A percentile compares a stretch with the other conserved stretches of the same genome.
Evolutionary conservation across 129 eudicot species (phyloP).

Genomic region (Daucus carota): DH1_v3.0 NC_030386.2:33738501-33739000

Average conservation of each 20-base stretch:
- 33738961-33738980: conserved; percentile 25
- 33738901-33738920: conserved; percentile 27
- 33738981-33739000: not conserved
- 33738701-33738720: not conserved
- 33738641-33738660: too few relatives aligned
- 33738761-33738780: not conserved
- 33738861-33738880: not conserved
- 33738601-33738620: too few relatives aligned
- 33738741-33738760: not conserved
- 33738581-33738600: too few relatives aligned
- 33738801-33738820: not conserved
- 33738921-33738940: conserved; percentile 15
- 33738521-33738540: too few relatives aligned
- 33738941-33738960: conserved; percentile 7
- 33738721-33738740: not conserved
- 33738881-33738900: conserved; percentile 10
- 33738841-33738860: not conserved
- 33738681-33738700: too few relatives aligned
- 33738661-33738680: too few relatives aligned
- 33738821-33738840: not conserved
- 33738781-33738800: not conserved
- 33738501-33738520: too few relatives aligned
- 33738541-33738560: too few relatives aligned
- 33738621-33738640: too few relatives aligned
- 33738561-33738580: too few relatives aligned